These are phyloP conservation scores for Shiraia bambusicola DNA, from an alignment of 2,329 filamentous ascomycete species.

Conservation along the genomic window DNA sequence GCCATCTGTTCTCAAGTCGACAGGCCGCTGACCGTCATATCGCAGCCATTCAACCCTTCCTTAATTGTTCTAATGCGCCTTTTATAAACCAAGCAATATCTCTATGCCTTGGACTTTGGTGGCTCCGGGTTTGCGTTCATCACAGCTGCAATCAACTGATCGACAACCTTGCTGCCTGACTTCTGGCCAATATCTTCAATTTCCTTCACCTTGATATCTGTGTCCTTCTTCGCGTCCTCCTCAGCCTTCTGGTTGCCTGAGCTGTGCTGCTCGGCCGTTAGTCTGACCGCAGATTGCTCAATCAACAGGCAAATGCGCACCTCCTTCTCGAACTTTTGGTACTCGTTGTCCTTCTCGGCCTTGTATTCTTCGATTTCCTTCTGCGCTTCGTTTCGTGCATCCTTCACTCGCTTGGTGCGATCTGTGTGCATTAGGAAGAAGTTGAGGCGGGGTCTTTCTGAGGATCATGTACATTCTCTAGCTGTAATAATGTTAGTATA, in stretches of 20 bases:
- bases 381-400: constrained; percentile 93
- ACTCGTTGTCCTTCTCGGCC: constrained; percentile 87
- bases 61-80: no score
- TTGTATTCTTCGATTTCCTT: constrained; percentile 96
- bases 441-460: constrained; percentile 3
- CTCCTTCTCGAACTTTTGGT: constrained; percentile 88
- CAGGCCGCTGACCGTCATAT: no score
- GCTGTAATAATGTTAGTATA: constrained; percentile 53
- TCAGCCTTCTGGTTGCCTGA: constrained; percentile 79
- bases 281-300: not conserved
- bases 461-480: constrained; percentile 71
- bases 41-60: no score
- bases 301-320: constrained; percentile 43
- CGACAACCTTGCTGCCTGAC: constrained; percentile 75
- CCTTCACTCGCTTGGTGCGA: constrained; percentile 95
- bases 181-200: constrained; percentile 81
- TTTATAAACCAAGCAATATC: no score
- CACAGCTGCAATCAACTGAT: constrained; percentile 81
- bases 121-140: constrained; percentile 77
- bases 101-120: constrained; percentile 45
- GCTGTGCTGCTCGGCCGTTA: constrained; percentile 67
- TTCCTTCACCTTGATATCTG: constrained; percentile 76
- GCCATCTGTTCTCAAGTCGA: no score
- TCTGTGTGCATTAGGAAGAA: constrained; percentile 53
- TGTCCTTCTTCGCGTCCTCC: constrained; percentile 74